phyloP scores from a whole-genome alignment of 257 asterid species.

The Voacanga thouarsii region DNA sequence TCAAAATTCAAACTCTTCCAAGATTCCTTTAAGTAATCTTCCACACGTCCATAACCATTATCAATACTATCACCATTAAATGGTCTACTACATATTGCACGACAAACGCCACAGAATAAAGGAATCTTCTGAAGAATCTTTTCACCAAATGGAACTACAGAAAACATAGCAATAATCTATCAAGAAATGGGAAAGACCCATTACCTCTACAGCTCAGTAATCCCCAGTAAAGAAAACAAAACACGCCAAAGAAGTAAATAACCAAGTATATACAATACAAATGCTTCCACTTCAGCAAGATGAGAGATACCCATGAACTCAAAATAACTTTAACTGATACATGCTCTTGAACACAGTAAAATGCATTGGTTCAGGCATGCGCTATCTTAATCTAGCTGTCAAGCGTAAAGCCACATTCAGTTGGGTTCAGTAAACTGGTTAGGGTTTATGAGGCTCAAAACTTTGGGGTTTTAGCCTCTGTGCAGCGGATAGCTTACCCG shows the following conservation, averaged over 20 bases:
- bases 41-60: slow-evolving; percentile 59
- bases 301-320: background rate
- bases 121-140: slow-evolving; percentile 1
- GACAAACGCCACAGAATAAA: background rate
- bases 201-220: background rate
- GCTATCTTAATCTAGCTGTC: background rate
- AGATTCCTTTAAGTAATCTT: slow-evolving; percentile 62
- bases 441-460: slow-evolving; percentile 1
- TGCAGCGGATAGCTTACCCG: background rate
- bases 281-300: background rate
- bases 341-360: background rate
- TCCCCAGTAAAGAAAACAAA: background rate
- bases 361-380: background rate
- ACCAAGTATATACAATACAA: background rate
- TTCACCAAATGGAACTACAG: slow-evolving; percentile 1
- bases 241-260: background rate
- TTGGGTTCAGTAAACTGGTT: background rate
- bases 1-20: slow-evolving; percentile 49
- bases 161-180: slow-evolving; percentile 10
- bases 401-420: background rate
- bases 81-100: slow-evolving; percentile 7
- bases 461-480: background rate
- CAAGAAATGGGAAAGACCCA: background rate
- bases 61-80: slow-evolving; percentile 40
- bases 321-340: background rate